phyloP scores from a whole-genome alignment of 2,329 filamentous ascomycete genomes.

The Cercospora berteroae region DNA sequence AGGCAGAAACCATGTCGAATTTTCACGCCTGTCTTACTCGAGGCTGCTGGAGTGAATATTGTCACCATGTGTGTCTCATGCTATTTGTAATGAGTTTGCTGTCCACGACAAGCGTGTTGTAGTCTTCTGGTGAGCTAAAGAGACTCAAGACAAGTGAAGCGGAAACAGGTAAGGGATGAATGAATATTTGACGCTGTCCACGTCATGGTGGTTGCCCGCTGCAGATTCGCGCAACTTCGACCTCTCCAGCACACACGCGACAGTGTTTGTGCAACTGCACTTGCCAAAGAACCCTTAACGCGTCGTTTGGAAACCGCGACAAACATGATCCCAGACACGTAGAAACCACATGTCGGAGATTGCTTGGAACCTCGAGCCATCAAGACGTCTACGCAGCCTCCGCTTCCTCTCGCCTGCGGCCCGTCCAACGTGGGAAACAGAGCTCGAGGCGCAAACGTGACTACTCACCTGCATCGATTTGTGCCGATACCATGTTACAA shows the following conservation, averaged over 20 bases:
- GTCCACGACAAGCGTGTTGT: not conserved
- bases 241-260: not conserved
- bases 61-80: not conserved
- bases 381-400: not conserved
- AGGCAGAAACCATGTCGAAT: slow-evolving; percentile 11
- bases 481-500: slow-evolving; percentile 1
- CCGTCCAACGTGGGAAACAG: not conserved
- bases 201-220: not conserved
- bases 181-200: not conserved
- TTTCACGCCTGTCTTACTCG: not conserved
- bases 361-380: not conserved
- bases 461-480: not conserved
- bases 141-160: not conserved
- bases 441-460: not conserved
- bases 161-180: not conserved
- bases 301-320: not conserved
- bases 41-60: not conserved
- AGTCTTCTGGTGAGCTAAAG: not conserved
- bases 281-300: not conserved
- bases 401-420: not conserved
- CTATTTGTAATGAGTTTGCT: not conserved
- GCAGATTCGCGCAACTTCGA: not conserved
- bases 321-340: slow-evolving; percentile 4
- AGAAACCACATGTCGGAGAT: not conserved
- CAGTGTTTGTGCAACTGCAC: slow-evolving; percentile 1